phyloP scores from a whole-genome alignment of 306 rosid genomes.

The Sicyos baderoa region DNA sequence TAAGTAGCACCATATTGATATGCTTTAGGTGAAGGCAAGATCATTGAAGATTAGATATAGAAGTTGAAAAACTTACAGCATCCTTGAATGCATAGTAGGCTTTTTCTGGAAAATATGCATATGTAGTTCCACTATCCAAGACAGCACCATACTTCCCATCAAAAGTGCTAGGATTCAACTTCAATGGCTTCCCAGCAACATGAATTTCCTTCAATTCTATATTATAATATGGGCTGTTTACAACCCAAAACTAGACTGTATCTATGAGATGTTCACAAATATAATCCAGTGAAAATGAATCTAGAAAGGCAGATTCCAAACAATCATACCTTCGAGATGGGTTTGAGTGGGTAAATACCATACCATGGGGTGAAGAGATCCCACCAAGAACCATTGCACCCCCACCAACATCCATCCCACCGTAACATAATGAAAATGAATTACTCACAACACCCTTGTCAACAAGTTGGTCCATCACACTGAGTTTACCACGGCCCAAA shows the following conservation, averaged over 20 bases:
- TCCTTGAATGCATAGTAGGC: constrained; percentile 36
- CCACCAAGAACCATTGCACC: constrained; percentile 50
- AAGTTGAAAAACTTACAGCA: constrained; percentile 30
- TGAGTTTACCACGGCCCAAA: constrained; percentile 42
- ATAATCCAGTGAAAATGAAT: constrained; percentile 11
- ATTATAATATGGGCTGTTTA: constrained; percentile 48
- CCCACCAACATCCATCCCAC: constrained; percentile 53
- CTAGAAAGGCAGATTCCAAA: neutral
- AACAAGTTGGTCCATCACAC: constrained; percentile 51
- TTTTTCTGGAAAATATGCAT: constrained; percentile 42
- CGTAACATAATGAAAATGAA: constrained; percentile 45
- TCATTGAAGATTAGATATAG: neutral
- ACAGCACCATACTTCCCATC: constrained; percentile 41
- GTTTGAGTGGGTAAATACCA: constrained; percentile 42
- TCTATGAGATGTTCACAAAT: constrained; percentile 33
- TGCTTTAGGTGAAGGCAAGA: constrained; percentile 3
- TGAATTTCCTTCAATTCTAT: constrained; percentile 42
- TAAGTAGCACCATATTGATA: neutral
- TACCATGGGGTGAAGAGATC: constrained; percentile 36
- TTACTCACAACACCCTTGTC: constrained; percentile 37
- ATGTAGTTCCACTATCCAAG: constrained; percentile 53
- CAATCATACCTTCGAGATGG: constrained; percentile 36
- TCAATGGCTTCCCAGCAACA: constrained; percentile 38
- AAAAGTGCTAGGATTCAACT: constrained; percentile 33
- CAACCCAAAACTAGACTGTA: constrained; percentile 33